These are phyloP conservation scores for Uronychia binucleata DNA, from an alignment of 73 alveolate species.

Conservation along the genomic window DNA sequence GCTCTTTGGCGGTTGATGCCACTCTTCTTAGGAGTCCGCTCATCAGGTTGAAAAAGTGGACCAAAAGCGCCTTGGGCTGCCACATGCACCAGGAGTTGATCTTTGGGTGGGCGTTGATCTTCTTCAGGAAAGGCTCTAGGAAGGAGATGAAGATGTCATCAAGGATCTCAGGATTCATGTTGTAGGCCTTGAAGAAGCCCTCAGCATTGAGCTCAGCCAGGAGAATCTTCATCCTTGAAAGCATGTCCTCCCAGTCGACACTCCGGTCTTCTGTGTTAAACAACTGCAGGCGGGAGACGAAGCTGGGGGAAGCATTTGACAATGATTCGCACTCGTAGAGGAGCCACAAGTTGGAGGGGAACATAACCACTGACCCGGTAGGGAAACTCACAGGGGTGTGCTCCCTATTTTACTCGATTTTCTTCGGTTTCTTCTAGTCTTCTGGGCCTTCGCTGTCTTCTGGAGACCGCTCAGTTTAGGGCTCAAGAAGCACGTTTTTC, in stretches of 20 bases:
- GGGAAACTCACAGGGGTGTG: conserved; percentile 13
- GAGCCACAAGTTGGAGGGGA: conserved; percentile 36
- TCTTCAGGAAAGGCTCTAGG: conserved; percentile 39
- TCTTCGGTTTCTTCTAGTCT: neutral
- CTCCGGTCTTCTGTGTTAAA: conserved; percentile 37
- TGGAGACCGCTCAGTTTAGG: neutral
- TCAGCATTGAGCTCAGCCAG: neutral
- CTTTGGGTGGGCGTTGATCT: conserved; percentile 8
- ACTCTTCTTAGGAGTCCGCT: conserved; percentile 18
- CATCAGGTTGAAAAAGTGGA: conserved; percentile 40
- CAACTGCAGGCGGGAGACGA: conserved; percentile 27
- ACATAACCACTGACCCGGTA: conserved; percentile 27
- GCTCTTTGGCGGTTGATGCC: conserved; percentile 4
- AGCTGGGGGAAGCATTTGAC: conserved; percentile 40
- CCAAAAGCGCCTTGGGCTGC: conserved; percentile 29
- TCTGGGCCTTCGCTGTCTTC: neutral
- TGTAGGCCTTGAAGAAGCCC: neutral
- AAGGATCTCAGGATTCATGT: neutral
- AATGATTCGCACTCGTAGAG: conserved; percentile 42
- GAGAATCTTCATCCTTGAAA: conserved; percentile 12
- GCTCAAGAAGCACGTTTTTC: neutral
- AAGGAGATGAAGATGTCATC: neutral
- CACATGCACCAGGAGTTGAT: conserved; percentile 2
- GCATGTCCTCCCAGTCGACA: conserved; percentile 37
- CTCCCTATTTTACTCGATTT: neutral